Conservation (phyloP, 1,284 basidiomycete species). For the Volvariella surrecta region DNA sequence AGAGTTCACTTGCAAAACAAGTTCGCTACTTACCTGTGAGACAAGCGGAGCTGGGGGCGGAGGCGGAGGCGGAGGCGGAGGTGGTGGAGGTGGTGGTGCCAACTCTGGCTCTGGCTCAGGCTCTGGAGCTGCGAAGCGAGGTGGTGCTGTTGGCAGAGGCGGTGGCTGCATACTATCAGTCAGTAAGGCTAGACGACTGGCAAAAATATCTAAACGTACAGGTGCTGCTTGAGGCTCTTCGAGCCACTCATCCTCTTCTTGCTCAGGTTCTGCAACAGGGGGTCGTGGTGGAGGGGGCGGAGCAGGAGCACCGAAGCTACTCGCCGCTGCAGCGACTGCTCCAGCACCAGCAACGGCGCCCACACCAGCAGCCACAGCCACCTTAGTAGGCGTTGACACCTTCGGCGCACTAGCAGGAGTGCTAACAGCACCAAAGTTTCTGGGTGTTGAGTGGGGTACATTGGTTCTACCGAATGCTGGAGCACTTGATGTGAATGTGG, state of each 20-base stretch:
- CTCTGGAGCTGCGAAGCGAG: slow-evolving; percentile 20
- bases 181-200: slow-evolving; percentile 2
- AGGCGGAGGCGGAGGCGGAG: slow-evolving; percentile 23
- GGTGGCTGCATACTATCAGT: slow-evolving; percentile 21
- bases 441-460: slow-evolving; percentile 20
- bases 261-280: slow-evolving; percentile 20
- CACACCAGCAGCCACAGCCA: slow-evolving; percentile 15
- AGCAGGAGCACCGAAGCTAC: slow-evolving; percentile 6
- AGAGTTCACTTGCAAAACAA: slow-evolving; percentile 2
- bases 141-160: slow-evolving; percentile 22
- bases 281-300: slow-evolving; percentile 26
- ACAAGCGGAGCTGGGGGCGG: slow-evolving; percentile 24
- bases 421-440: slow-evolving; percentile 29
- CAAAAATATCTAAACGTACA: slow-evolving; percentile 10
- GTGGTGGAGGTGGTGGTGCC: slow-evolving; percentile 11
- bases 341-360: slow-evolving; percentile 14
- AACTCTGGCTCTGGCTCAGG: slow-evolving; percentile 15
- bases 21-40: slow-evolving; percentile 17
- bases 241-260: slow-evolving; percentile 19
- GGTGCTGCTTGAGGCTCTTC: slow-evolving; percentile 22
- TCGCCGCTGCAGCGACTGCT: slow-evolving; percentile 17
- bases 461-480: slow-evolving; percentile 32
- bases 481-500: slow-evolving; percentile 27
- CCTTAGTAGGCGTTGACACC: slow-evolving; percentile 24
- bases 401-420: slow-evolving; percentile 25